Evolutionary conservation across 2,329 filamentous ascomycete species (phyloP), one percentile per base, ranked within the genome.

Genomic region (Stagonosporopsis cucurbitacearum): DNA sequence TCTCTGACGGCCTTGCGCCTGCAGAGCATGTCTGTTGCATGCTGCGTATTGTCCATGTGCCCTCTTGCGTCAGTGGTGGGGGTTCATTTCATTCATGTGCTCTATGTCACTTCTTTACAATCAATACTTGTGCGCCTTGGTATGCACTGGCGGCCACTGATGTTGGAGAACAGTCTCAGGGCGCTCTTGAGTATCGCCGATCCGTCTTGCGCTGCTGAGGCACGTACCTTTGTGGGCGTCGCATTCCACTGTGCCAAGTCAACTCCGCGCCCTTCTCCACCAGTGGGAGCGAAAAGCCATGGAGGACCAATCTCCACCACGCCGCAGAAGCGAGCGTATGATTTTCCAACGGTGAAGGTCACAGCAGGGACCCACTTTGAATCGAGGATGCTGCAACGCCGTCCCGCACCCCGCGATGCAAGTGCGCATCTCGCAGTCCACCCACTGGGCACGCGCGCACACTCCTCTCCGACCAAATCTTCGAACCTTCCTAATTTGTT

Each of bases 371-470:
- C 62, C 63, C 60, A 59, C 58, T 59, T 64, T 50, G 48, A 57
- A 64, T 66, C 52, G 60, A 65, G 54, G 63, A 59, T 61, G 48
- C 45, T 47, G 48, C 46, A 33, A 55, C 56, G 43, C 52, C 50
- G 54, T 59, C 54, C 60, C 50, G 52, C 48, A 64, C 64, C 66
- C 65, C 67, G 57, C 66, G 43, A 60, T 63, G 37, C 51, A 56
- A 58, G 56, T 47, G 54, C 26, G 54, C 26, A 58, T 63, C 52
- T 56, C 53, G 48, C 20, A 49, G n/a, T 30, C 39, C 22, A 44
- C 20, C 48, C 42, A 42, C 28, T 47, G 42, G 42, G 44, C 57
- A 55, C 23, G 49, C 54, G 50, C 42, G 37, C 30, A 15, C 50
- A 51, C 36, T 48, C 45, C 52, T 46, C 36, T 37, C 44, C 48